Evolutionary conservation across 2,329 filamentous ascomycete genomes (phyloP).

Genomic region (Aspergillus novoparasiticus): DNA sequence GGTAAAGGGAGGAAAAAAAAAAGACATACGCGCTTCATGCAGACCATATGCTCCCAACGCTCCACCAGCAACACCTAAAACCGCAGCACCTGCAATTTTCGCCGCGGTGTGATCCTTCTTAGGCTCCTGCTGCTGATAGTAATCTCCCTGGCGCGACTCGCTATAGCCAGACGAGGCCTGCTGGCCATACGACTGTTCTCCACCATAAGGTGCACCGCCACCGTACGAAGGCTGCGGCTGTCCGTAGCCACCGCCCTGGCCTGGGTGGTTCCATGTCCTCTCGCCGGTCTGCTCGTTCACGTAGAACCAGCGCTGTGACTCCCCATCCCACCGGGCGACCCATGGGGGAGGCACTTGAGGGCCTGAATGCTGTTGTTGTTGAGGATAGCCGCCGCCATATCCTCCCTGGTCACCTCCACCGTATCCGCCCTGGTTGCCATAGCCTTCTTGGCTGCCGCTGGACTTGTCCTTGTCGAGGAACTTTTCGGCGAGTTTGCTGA

Average conservation of each 20-base stretch:
- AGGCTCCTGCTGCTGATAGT: slow-evolving; percentile 16
- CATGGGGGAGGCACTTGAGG: slow-evolving; percentile 35
- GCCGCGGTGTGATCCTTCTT: slow-evolving; percentile 33
- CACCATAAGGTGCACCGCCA: slow-evolving; percentile 24
- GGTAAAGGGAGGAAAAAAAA: slow-evolving; percentile 1
- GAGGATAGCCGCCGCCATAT: slow-evolving; percentile 8
- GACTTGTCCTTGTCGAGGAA: slow-evolving; percentile 23
- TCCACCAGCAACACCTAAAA: slow-evolving; percentile 46
- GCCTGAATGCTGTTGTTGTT: background rate
- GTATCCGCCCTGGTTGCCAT: slow-evolving; percentile 7
- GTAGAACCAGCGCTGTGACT: slow-evolving; percentile 46
- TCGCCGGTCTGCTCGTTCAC: slow-evolving; percentile 52
- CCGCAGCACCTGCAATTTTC: slow-evolving; percentile 45
- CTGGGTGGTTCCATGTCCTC: slow-evolving; percentile 43
- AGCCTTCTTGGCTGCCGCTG: slow-evolving; percentile 1
- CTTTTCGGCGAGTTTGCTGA: slow-evolving; percentile 32
- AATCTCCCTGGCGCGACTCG: slow-evolving; percentile 5
- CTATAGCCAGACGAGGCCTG: slow-evolving; percentile 6
- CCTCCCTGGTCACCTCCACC: slow-evolving; percentile 10
- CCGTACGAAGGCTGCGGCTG: slow-evolving; percentile 16
- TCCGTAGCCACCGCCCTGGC: slow-evolving; percentile 12
- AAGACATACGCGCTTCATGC: slow-evolving; percentile 42
- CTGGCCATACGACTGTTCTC: slow-evolving; percentile 5
- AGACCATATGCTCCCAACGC: slow-evolving; percentile 51
- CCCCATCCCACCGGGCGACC: slow-evolving; percentile 48